Percentiles rank a stretch among this genome's conserved stretches.
Conservation (phyloP, 2,329 filamentous ascomycete genomes). For the Capronia epimyces region DNA sequence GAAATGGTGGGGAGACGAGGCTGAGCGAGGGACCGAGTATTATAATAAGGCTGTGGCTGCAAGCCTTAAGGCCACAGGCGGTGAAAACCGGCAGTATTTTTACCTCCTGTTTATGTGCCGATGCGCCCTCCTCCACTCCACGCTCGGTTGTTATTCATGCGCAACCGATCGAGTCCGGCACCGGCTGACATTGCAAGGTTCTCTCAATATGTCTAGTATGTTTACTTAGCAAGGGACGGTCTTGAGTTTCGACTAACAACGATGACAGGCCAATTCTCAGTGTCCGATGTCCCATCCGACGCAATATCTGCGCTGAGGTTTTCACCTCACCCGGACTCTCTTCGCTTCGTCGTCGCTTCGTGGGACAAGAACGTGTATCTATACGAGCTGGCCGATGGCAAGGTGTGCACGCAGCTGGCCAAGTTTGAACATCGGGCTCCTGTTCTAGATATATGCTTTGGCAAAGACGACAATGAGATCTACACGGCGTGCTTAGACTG, state of each 20-base stretch:
- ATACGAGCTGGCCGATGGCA: constrained; percentile 72
- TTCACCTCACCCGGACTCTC: constrained; percentile 67
- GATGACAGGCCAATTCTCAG: constrained; percentile 64
- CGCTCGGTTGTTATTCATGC: not conserved
- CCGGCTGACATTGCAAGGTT: not conserved
- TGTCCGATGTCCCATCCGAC: constrained; percentile 75
- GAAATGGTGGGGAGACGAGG: not conserved
- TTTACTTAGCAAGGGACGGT: not conserved
- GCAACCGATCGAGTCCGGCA: not conserved
- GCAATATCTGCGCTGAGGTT: constrained; percentile 83
- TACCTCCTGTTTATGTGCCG: not conserved
- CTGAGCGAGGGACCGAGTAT: not conserved
- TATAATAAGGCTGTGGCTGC: not conserved
- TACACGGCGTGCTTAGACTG: constrained; percentile 84
- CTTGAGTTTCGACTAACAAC: not conserved
- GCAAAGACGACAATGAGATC: constrained; percentile 71
- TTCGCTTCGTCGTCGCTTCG: constrained; percentile 79
- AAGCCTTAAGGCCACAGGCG: not conserved
- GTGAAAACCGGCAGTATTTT: constrained; percentile 1
- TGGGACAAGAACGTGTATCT: constrained; percentile 92
- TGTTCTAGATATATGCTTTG: constrained; percentile 87
- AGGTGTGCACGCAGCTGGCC: constrained; percentile 32
- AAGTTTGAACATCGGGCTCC: constrained; percentile 72
- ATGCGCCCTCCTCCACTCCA: not conserved
- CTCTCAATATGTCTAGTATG: constrained; percentile 13